These are phyloP conservation scores for Craterostigma plantagineum DNA, from an alignment of 257 asterid species.

Conservation along the genomic window DNA sequence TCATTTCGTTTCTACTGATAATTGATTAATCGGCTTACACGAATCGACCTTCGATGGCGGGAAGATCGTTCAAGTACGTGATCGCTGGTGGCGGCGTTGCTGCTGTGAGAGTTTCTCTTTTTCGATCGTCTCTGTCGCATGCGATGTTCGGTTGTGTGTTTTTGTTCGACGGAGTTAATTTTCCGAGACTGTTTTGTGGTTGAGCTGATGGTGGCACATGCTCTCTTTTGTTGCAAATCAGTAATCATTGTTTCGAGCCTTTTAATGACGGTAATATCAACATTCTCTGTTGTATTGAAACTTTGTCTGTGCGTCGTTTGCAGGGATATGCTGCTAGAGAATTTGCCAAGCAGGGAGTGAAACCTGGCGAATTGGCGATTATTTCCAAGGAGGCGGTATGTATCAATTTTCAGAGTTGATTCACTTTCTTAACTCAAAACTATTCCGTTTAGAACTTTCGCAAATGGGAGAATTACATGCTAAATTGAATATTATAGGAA, in stretches of 20 bases:
- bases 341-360: slow-evolving; percentile 80
- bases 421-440: too few species aligned
- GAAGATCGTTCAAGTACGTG: slow-evolving; percentile 70
- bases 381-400: slow-evolving; percentile 95
- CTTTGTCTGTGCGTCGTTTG: slow-evolving; percentile 8
- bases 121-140: not conserved
- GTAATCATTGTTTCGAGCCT: too few species aligned
- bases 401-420: too few species aligned
- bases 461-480: too few species aligned
- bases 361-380: slow-evolving; percentile 73
- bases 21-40: too few species aligned
- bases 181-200: not conserved
- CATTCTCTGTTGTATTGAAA: not conserved
- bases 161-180: not conserved
- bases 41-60: slow-evolving; percentile 32
- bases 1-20: too few species aligned
- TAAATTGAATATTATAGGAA: too few species aligned
- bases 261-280: not conserved
- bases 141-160: not conserved
- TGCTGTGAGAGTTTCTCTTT: slow-evolving; percentile 42
- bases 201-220: not conserved
- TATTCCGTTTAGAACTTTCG: too few species aligned
- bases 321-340: slow-evolving; percentile 98
- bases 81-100: slow-evolving; percentile 89
- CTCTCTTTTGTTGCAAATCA: too few species aligned